Conservation (phyloP, 1,284 basidiomycete genomes). For the Tilletia walkeri region DNA sequence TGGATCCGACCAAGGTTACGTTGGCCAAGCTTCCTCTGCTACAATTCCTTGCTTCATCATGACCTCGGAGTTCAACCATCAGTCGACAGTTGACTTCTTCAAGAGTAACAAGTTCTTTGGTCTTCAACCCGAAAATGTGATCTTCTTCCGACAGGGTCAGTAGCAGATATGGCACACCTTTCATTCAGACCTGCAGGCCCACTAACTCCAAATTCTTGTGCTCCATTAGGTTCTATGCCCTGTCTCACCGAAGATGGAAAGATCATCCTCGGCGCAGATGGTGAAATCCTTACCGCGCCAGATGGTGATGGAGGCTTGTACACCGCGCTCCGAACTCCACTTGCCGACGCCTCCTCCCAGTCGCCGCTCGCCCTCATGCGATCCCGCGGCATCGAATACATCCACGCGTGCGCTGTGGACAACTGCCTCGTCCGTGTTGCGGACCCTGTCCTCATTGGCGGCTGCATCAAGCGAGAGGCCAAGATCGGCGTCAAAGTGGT, state of each 20-base stretch:
- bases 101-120: slow-evolving; percentile 77
- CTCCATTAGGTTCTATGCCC: slow-evolving; percentile 76
- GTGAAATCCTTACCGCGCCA: slow-evolving; percentile 83
- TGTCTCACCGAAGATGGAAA: slow-evolving; percentile 93
- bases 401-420: slow-evolving; percentile 96
- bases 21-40: neutral
- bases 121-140: slow-evolving; percentile 72
- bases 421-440: slow-evolving; percentile 98
- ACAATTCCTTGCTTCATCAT: slow-evolving; percentile 87
- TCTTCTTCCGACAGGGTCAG: slow-evolving; percentile 95
- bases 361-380: slow-evolving; percentile 83
- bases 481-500: slow-evolving; percentile 96
- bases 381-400: slow-evolving; percentile 75
- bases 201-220: too few relatives aligned
- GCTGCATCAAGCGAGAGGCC: slow-evolving; percentile 78
- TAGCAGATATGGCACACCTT: neutral
- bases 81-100: slow-evolving; percentile 84
- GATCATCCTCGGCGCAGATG: slow-evolving; percentile 77
- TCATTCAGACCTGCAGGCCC: too few relatives aligned
- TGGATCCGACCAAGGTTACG: slow-evolving; percentile 23
- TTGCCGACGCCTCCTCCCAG: slow-evolving; percentile 65
- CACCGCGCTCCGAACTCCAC: slow-evolving; percentile 78
- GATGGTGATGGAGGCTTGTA: slow-evolving; percentile 98
- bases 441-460: slow-evolving; percentile 94
- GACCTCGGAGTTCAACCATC: slow-evolving; percentile 93